These are phyloP conservation scores for Zostera marina DNA, from an alignment of 116 monocot species.

Conservation along the genomic window DNA sequence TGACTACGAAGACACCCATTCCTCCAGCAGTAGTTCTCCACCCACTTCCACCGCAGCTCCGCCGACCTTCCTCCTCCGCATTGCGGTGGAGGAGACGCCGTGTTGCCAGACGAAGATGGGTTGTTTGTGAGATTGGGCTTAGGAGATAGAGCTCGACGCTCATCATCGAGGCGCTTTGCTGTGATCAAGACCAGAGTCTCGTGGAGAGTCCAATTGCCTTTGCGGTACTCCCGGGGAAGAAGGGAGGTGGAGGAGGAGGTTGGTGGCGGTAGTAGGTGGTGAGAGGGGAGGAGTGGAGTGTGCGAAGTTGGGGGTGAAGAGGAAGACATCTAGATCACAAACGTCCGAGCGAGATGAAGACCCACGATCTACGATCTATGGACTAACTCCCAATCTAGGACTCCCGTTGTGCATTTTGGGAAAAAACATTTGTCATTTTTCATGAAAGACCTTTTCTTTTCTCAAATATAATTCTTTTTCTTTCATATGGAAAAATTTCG, in stretches of 20 bases:
- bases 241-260: not conserved
- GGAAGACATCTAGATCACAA: too few species aligned
- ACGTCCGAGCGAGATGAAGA: too few species aligned
- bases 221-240: constrained; percentile 46
- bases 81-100: constrained; percentile 13
- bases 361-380: too few species aligned
- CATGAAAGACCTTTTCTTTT: too few species aligned
- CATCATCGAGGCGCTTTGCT: constrained; percentile 84
- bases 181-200: constrained; percentile 45
- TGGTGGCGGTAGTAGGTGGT: not conserved
- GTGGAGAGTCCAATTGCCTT: constrained; percentile 87
- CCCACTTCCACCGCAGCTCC: constrained; percentile 94
- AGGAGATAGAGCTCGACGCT: constrained; percentile 9
- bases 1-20: constrained; percentile 54
- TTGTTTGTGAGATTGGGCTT: not conserved
- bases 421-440: too few species aligned
- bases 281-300: not conserved
- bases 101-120: not conserved
- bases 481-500: too few species aligned
- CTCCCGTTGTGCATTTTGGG: too few species aligned
- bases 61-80: constrained; percentile 5
- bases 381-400: too few species aligned
- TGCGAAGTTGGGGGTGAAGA: too few species aligned
- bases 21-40: constrained; percentile 91
- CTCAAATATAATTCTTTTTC: too few species aligned